Evolutionary conservation across 805 yeast genomes (phyloP).

Genomic region (Danielia oregonensis): DNA sequence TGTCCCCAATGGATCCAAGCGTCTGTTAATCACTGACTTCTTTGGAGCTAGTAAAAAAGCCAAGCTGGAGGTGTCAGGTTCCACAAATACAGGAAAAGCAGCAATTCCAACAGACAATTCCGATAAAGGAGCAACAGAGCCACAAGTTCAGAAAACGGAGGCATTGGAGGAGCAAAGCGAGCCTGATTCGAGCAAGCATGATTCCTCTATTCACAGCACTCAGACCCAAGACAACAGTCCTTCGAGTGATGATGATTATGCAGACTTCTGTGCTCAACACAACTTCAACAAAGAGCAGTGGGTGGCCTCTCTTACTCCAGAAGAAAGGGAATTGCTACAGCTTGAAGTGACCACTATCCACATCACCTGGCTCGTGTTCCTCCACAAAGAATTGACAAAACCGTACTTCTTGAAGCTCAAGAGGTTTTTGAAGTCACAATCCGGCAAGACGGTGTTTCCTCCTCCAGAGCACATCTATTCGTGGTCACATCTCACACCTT

Average conservation of each 20-base stretch:
- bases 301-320: conserved; percentile 45
- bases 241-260: too few species aligned
- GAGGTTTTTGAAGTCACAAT: conserved; percentile 51
- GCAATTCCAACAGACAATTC: background rate
- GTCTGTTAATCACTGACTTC: conserved; percentile 15
- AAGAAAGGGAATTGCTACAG: conserved; percentile 48
- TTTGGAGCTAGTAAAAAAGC: conserved; percentile 7
- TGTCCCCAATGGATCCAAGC: conserved; percentile 6
- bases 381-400: conserved; percentile 71
- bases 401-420: conserved; percentile 81
- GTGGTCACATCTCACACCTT: conserved; percentile 85
- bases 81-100: background rate
- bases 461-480: conserved; percentile 75
- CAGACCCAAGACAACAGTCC: too few species aligned
- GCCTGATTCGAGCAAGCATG: background rate
- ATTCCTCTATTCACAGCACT: background rate
- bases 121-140: background rate
- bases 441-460: conserved; percentile 66
- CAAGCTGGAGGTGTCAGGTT: too few species aligned
- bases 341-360: conserved; percentile 72
- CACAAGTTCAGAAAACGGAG: too few species aligned
- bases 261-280: conserved; percentile 8
- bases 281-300: conserved; percentile 51
- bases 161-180: background rate
- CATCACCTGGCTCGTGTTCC: conserved; percentile 69